These are phyloP conservation scores for Entomophthora muscae DNA, from an alignment of 371 early-diverging fungal species.

Conservation along the genomic window DNA sequence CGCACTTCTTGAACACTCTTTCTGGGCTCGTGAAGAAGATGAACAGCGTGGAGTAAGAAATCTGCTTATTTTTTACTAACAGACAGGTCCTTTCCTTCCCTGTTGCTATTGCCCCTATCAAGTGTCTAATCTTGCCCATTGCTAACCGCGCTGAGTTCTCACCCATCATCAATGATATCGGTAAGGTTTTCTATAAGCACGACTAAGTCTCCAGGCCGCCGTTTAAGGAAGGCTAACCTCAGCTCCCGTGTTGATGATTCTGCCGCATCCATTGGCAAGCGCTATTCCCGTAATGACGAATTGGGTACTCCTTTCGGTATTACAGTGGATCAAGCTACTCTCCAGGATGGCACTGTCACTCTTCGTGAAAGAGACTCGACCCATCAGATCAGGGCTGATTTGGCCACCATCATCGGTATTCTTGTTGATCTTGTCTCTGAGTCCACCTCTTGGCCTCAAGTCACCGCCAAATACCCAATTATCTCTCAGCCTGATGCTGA, in stretches of 20 bases:
- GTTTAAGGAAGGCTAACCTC: conserved; percentile 40
- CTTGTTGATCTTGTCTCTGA: conserved; percentile 52
- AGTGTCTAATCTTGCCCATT: conserved; percentile 85
- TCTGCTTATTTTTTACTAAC: not conserved
- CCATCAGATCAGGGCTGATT: conserved; percentile 80
- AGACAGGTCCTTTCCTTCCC: conserved; percentile 73
- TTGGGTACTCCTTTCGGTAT: conserved; percentile 97
- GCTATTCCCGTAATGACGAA: conserved; percentile 98
- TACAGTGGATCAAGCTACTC: conserved; percentile 97
- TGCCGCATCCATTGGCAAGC: conserved; percentile 87
- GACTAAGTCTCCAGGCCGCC: conserved; percentile 18
- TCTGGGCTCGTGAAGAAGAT: conserved; percentile 79
- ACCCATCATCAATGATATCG: conserved; percentile 43
- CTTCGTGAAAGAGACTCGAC: conserved; percentile 96
- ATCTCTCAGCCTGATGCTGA: conserved; percentile 25
- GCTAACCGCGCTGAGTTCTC: conserved; percentile 57
- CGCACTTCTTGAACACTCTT: conserved; percentile 93
- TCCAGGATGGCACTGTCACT: conserved; percentile 85
- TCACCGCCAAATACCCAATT: conserved; percentile 34
- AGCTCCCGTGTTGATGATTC: conserved; percentile 78
- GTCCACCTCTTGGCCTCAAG: conserved; percentile 41
- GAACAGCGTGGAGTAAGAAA: conserved; percentile 47
- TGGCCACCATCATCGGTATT: conserved; percentile 46
- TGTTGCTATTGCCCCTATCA: conserved; percentile 82
- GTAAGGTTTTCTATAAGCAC: conserved; percentile 11